A percentile compares a stretch with the other conserved stretches of the same genome.
Evolutionary conservation across 305 asterid genomes (phyloP).

Genomic region (Fraxinus nigra): DNA sequence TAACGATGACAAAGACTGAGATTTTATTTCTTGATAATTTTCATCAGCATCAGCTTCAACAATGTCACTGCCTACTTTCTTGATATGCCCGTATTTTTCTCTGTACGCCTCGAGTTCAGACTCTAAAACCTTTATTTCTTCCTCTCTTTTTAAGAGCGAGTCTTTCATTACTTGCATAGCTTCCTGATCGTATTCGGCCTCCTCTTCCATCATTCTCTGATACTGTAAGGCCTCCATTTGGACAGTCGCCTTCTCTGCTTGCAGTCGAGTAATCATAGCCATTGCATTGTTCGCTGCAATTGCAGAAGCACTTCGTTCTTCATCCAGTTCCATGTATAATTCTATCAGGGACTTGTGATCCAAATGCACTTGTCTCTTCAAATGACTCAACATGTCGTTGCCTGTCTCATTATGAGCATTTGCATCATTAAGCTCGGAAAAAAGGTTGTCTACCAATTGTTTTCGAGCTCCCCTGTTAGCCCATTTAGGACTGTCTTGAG

Average conservation of each 20-base stretch:
- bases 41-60: constrained; percentile 72
- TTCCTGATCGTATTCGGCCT: constrained; percentile 87
- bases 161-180: constrained; percentile 73
- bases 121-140: constrained; percentile 59
- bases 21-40: constrained; percentile 64
- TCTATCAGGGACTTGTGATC: constrained; percentile 67
- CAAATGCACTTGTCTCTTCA: constrained; percentile 54
- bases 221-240: constrained; percentile 98
- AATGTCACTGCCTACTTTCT: constrained; percentile 57
- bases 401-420: constrained; percentile 40
- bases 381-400: constrained; percentile 40
- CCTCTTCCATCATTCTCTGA: constrained; percentile 97
- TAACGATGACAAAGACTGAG: constrained; percentile 44
- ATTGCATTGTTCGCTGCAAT: constrained; percentile 95
- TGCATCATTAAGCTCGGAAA: constrained; percentile 37
- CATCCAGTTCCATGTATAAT: constrained; percentile 83
- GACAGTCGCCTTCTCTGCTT: constrained; percentile 90
- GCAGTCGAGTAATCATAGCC: constrained; percentile 97
- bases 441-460: constrained; percentile 30
- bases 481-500: constrained; percentile 72
- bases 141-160: constrained; percentile 61
- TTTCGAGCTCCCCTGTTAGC: constrained; percentile 30
- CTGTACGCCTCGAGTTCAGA: constrained; percentile 55
- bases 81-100: constrained; percentile 52
- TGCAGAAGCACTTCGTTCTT: constrained; percentile 91